Percentiles rank a stretch among this genome's conserved stretches.
Evolutionary conservation across 805 yeast species (phyloP).

Genomic region (Wickerhamiella spandovensis): DNA sequence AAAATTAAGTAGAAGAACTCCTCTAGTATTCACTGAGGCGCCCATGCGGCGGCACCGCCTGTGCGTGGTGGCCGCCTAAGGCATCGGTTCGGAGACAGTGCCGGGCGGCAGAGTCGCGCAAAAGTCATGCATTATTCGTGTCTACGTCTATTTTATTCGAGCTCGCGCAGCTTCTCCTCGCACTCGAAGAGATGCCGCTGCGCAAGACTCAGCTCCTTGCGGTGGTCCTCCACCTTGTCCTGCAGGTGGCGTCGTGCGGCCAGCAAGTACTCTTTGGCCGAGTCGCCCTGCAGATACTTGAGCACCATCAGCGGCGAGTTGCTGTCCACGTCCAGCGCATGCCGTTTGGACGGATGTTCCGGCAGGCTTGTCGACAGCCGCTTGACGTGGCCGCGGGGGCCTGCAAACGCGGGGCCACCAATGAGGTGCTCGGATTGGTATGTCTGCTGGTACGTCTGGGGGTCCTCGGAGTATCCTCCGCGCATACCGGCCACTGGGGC

Average conservation of each 20-base stretch:
- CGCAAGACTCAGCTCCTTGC: constrained; percentile 17
- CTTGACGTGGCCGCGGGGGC: constrained; percentile 5
- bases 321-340: not conserved
- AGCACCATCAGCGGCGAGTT: constrained; percentile 18
- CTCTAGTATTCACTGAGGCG: too few species aligned
- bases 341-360: not conserved
- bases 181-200: constrained; percentile 20
- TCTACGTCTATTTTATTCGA: not conserved
- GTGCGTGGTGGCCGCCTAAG: too few species aligned
- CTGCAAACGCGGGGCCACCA: constrained; percentile 3
- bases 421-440: constrained; percentile 1
- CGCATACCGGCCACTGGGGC: too few species aligned
- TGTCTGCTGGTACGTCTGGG: too few species aligned
- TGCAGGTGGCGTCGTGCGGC: constrained; percentile 23
- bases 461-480: too few species aligned
- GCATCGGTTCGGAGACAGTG: too few species aligned
- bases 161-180: constrained; percentile 18
- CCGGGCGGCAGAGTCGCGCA: too few species aligned
- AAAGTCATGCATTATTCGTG: not conserved
- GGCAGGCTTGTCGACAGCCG: constrained; percentile 1
- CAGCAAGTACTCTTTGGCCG: constrained; percentile 23
- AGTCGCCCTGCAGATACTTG: constrained; percentile 18
- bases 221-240: constrained; percentile 22
- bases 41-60: too few species aligned
- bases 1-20: too few species aligned